Percentiles rank a stretch among this genome's conserved stretches.
phyloP scores from a whole-genome alignment of 2,329 filamentous ascomycete genomes.

The Trichoderma polysporum region DNA sequence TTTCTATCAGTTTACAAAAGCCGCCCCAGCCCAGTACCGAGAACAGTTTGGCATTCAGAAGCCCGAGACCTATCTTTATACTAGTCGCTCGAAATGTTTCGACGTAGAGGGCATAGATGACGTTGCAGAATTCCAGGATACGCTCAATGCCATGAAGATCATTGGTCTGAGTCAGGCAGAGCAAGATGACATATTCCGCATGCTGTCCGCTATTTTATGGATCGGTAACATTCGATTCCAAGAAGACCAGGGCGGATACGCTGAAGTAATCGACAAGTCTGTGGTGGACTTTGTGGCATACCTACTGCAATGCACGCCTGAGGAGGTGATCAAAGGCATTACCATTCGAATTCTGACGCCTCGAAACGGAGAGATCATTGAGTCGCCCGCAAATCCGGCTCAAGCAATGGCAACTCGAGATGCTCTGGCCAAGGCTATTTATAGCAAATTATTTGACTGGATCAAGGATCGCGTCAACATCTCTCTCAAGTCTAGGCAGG shows the following conservation, averaged over 20 bases:
- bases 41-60: conserved; percentile 87
- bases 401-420: conserved; percentile 87
- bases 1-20: conserved; percentile 98
- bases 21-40: conserved; percentile 81
- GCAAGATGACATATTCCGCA: conserved; percentile 95
- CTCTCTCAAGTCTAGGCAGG: conserved; percentile 76
- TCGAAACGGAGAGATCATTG: conserved; percentile 64
- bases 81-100: conserved; percentile 89
- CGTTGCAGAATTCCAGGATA: conserved; percentile 82
- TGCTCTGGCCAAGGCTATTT: conserved; percentile 91
- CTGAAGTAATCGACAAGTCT: conserved; percentile 80
- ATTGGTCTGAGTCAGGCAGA: conserved; percentile 87
- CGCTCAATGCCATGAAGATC: conserved; percentile 88
- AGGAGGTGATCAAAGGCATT: conserved; percentile 79
- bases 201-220: conserved; percentile 90
- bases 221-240: conserved; percentile 88
- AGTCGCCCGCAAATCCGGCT: conserved; percentile 78
- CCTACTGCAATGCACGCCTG: conserved; percentile 80
- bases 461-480: conserved; percentile 91
- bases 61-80: conserved; percentile 91
- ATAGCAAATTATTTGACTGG: conserved; percentile 98
- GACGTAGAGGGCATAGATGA: conserved; percentile 95
- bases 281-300: conserved; percentile 95
- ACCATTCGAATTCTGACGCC: conserved; percentile 82
- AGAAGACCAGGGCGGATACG: conserved; percentile 88